These are phyloP conservation scores for Cordyceps fumosorosea DNA, from an alignment of 2,329 filamentous ascomycete genomes.

Conservation along the genomic window DNA sequence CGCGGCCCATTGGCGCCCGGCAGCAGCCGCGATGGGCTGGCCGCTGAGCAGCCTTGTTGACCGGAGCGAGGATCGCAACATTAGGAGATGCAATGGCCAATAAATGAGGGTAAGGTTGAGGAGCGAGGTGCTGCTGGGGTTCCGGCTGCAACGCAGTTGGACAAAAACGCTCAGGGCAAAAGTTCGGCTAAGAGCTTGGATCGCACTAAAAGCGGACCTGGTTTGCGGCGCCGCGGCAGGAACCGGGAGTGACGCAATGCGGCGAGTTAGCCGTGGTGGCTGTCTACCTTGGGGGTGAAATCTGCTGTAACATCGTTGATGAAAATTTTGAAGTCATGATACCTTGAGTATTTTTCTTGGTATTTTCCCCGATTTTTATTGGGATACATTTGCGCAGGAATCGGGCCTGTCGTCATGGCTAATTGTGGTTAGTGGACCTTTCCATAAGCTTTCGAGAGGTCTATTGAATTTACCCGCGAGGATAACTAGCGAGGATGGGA, in stretches of 20 bases:
- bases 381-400: no score
- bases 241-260: slow-evolving; percentile 30
- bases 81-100: slow-evolving; percentile 45
- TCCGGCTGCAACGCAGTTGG: slow-evolving; percentile 21
- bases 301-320: background rate
- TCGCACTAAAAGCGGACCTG: slow-evolving; percentile 15
- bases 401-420: background rate
- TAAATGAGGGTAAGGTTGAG: slow-evolving; percentile 25
- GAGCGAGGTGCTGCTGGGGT: slow-evolving; percentile 17
- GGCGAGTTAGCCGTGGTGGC: background rate
- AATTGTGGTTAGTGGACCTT: background rate
- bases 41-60: slow-evolving; percentile 54
- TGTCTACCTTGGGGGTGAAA: background rate
- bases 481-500: no score
- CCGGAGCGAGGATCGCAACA: slow-evolving; percentile 64
- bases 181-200: slow-evolving; percentile 34
- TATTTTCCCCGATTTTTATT: background rate
- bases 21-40: slow-evolving; percentile 45
- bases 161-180: slow-evolving; percentile 40
- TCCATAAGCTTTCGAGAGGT: background rate
- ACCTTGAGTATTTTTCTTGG: background rate
- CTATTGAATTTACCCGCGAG: no score
- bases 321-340: background rate
- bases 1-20: slow-evolving; percentile 53
- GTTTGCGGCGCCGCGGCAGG: slow-evolving; percentile 23